These are phyloP conservation scores for Alternaria gansuensis DNA, from an alignment of 2,329 filamentous ascomycete genomes.

Conservation along the genomic window DNA sequence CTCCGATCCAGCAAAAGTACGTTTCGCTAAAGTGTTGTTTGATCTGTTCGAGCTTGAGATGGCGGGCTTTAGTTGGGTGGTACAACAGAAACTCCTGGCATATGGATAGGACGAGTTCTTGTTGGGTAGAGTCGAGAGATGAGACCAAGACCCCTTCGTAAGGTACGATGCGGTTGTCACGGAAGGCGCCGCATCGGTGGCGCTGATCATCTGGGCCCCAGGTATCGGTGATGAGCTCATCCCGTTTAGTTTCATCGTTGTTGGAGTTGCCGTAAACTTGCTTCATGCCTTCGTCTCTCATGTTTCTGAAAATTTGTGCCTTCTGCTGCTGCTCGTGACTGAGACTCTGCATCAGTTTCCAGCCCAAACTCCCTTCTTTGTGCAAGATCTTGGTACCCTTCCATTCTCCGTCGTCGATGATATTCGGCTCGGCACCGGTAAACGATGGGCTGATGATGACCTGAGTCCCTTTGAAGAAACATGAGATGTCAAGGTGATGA, in stretches of 20 bases:
- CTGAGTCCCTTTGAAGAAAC: constrained; percentile 71
- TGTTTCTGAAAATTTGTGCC: constrained; percentile 66
- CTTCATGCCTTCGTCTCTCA: constrained; percentile 73
- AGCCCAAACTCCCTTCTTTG: constrained; percentile 69
- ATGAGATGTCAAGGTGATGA: constrained; percentile 77
- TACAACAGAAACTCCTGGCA: constrained; percentile 73
- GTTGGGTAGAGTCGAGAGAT: constrained; percentile 60
- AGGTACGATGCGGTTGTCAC: constrained; percentile 79
- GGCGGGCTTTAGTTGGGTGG: constrained; percentile 66
- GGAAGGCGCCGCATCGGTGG: constrained; percentile 78
- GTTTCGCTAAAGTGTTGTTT: constrained; percentile 71
- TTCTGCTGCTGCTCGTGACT: constrained; percentile 55
- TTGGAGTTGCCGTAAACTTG: constrained; percentile 46
- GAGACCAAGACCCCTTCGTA: constrained; percentile 71
- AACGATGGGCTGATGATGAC: constrained; percentile 78
- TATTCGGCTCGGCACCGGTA: constrained; percentile 80
- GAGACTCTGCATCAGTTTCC: constrained; percentile 75
- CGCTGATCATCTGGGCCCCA: constrained; percentile 86
- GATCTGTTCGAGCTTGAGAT: constrained; percentile 64
- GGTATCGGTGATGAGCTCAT: constrained; percentile 61
- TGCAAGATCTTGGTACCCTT: constrained; percentile 72
- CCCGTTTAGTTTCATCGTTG: constrained; percentile 40
- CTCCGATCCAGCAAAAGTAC: constrained; percentile 82
- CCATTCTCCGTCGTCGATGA: constrained; percentile 72
- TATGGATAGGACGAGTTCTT: constrained; percentile 65